Evolutionary conservation across 805 yeast species (phyloP), one percentile per base, ranked within the genome.

Genomic region (Teunomyces panamensis): DNA sequence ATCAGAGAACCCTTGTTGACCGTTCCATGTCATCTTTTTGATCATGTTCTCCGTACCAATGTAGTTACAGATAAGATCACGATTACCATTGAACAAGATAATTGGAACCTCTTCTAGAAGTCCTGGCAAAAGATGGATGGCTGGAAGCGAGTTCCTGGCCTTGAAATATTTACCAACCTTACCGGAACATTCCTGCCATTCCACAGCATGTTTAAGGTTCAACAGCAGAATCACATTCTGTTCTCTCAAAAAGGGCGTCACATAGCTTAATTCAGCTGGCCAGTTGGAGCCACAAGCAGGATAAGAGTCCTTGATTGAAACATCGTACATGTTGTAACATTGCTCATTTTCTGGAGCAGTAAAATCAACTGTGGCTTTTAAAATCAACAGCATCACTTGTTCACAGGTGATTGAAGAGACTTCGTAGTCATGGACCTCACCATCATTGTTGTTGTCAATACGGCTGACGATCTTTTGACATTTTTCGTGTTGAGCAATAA

Each of bases 261-360:
- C 80, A 27, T 59, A 46, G 1, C 58, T 65, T 50, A 85, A 69
- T 49, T 76, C 84, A 14, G 77, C 76, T 0, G 99, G 99, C 98
- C 98, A 94, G 63, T 86, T 85, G 80, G 81, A 75, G 5, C 98
- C 98, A 68, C 99, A 94, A 0, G 85, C 68, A 0, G 98, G 97
- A 56, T 74, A 89, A 0, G 82, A 66, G 62, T 90, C 97, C 32
- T 68, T 72, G 45, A 86, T 68, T 32, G 85, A 77, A 47, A 80
- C 79, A 63, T 94, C 96, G 63, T 94, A 92, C 78, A 90, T 82
- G 67, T 94, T 94, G 57, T 80, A 55, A 63, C 99, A 92, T 48
- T 72, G 77, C 58, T 74, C 65, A 54, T 73, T 54, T n/a, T 58
- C 48, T 29, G 71, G 59, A 8, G 59, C 62, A 17, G n/a, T 35